A percentile compares a stretch with the other conserved stretches of the same genome.
phyloP scores from a whole-genome alignment of 2,329 filamentous ascomycete species.

The Arthrobotrys sphaeroides region DNA sequence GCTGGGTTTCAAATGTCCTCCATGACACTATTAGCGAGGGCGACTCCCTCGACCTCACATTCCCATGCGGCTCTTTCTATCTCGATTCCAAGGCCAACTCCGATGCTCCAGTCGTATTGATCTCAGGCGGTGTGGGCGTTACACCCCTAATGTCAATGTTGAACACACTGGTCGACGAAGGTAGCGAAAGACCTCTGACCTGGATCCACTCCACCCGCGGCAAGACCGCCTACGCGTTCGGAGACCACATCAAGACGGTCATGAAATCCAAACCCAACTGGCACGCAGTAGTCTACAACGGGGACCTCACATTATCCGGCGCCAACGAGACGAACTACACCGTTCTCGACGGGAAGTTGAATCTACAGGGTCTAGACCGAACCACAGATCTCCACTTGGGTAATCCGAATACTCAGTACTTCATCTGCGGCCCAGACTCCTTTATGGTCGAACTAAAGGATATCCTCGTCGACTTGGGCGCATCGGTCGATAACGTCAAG shows the following conservation, averaged over 20 bases:
- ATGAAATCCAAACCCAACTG: slow-evolving; percentile 65
- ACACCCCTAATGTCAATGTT: slow-evolving; percentile 75
- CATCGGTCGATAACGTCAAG: slow-evolving; percentile 69
- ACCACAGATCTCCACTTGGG: slow-evolving; percentile 68
- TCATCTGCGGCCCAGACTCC: slow-evolving; percentile 73
- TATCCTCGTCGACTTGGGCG: slow-evolving; percentile 68
- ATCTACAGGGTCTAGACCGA: slow-evolving; percentile 68
- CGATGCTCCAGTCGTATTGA: slow-evolving; percentile 69
- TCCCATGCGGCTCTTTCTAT: slow-evolving; percentile 70
- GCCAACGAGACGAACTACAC: slow-evolving; percentile 69
- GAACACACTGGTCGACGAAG: slow-evolving; percentile 64
- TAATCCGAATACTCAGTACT: slow-evolving; percentile 71
- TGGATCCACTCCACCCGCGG: slow-evolving; percentile 72
- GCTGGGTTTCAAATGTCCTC: slow-evolving; percentile 67
- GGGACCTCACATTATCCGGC: slow-evolving; percentile 64
- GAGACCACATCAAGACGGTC: slow-evolving; percentile 64
- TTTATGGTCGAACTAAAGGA: slow-evolving; percentile 74
- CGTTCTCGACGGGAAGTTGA: slow-evolving; percentile 69
- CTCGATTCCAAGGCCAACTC: slow-evolving; percentile 64
- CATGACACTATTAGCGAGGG: slow-evolving; percentile 65
- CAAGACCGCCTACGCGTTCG: slow-evolving; percentile 68
- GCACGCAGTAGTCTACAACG: slow-evolving; percentile 69
- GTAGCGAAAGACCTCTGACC: slow-evolving; percentile 65
- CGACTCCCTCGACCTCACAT: slow-evolving; percentile 67
- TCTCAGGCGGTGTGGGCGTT: slow-evolving; percentile 75